These are phyloP conservation scores for Blastobotrys indianensis DNA, from an alignment of 1,139 yeast species.

Conservation along the genomic window DNA sequence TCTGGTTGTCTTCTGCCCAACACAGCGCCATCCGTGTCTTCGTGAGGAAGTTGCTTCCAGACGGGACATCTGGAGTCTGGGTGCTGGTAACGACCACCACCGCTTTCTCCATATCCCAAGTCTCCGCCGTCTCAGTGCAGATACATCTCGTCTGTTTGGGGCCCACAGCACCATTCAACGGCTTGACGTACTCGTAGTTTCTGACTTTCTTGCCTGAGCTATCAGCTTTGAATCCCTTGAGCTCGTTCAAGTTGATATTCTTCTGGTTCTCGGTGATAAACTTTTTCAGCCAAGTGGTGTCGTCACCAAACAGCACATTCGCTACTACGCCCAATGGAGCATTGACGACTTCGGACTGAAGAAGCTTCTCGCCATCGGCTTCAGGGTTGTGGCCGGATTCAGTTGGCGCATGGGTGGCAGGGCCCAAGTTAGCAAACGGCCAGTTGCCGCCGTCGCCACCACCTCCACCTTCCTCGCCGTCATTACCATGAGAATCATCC, in stretches of 20 bases:
- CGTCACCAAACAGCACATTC: conserved; percentile 66
- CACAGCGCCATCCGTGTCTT: conserved; percentile 57
- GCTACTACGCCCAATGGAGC: conserved; percentile 84
- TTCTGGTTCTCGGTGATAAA: conserved; percentile 59
- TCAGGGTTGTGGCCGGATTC: conserved; percentile 46
- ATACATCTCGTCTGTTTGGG: conserved; percentile 90
- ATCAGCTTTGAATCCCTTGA: conserved; percentile 44
- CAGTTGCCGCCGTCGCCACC: conserved; percentile 24
- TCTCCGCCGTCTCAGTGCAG: conserved; percentile 64
- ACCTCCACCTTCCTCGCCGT: conserved; percentile 1
- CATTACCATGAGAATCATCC: neutral
- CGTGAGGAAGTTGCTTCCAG: conserved; percentile 76
- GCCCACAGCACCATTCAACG: conserved; percentile 77
- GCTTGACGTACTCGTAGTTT: conserved; percentile 68
- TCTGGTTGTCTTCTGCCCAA: conserved; percentile 72
- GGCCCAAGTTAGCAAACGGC: conserved; percentile 43
- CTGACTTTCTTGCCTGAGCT: conserved; percentile 42
- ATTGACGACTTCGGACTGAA: conserved; percentile 52
- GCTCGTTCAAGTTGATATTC: conserved; percentile 58
- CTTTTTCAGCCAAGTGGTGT: conserved; percentile 50
- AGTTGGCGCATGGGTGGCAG: conserved; percentile 53
- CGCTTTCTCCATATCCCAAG: conserved; percentile 52
- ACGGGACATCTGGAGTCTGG: conserved; percentile 90
- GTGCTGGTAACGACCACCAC: conserved; percentile 63
- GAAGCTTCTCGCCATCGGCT: conserved; percentile 52